Percentiles rank a stretch among this genome's conserved stretches.
Evolutionary conservation across 1,284 basidiomycete species (phyloP).

Genomic region (Heimioporus punctisporus): DNA sequence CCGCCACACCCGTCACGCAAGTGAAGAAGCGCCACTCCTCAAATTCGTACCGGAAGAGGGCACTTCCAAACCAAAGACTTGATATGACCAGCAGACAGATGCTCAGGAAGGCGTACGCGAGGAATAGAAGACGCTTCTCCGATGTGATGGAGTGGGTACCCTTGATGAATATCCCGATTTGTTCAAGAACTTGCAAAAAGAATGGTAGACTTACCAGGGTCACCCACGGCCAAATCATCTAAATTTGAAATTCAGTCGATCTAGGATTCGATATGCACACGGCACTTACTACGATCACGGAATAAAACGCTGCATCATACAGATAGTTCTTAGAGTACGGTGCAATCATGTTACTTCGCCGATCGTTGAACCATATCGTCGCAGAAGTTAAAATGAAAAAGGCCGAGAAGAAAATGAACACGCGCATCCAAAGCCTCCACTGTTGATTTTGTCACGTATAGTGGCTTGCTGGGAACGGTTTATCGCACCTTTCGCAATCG

Average conservation of each 20-base stretch:
- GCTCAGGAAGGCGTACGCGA: slow-evolving; percentile 45
- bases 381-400: slow-evolving; percentile 54
- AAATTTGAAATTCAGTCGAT: slow-evolving; percentile 1
- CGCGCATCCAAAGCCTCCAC: slow-evolving; percentile 52
- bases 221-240: slow-evolving; percentile 53
- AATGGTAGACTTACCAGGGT: slow-evolving; percentile 35
- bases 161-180: slow-evolving; percentile 25
- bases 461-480: not conserved
- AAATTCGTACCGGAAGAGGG: slow-evolving; percentile 52
- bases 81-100: slow-evolving; percentile 42
- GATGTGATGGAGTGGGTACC: slow-evolving; percentile 51
- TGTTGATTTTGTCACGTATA: slow-evolving; percentile 17
- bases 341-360: slow-evolving; percentile 38
- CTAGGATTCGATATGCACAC: not conserved
- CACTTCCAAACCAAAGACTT: slow-evolving; percentile 44
- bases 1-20: slow-evolving; percentile 43
- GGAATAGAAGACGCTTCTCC: slow-evolving; percentile 45
- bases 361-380: slow-evolving; percentile 54
- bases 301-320: slow-evolving; percentile 44
- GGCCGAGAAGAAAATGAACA: slow-evolving; percentile 48
- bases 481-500: slow-evolving; percentile 35
- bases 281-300: slow-evolving; percentile 43
- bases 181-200: slow-evolving; percentile 1
- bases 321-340: slow-evolving; percentile 34
- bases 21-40: slow-evolving; percentile 52